Base-by-base conservation (phyloP, 2,329 filamentous ascomycete species). In the Aspergillus sergii region DNA sequence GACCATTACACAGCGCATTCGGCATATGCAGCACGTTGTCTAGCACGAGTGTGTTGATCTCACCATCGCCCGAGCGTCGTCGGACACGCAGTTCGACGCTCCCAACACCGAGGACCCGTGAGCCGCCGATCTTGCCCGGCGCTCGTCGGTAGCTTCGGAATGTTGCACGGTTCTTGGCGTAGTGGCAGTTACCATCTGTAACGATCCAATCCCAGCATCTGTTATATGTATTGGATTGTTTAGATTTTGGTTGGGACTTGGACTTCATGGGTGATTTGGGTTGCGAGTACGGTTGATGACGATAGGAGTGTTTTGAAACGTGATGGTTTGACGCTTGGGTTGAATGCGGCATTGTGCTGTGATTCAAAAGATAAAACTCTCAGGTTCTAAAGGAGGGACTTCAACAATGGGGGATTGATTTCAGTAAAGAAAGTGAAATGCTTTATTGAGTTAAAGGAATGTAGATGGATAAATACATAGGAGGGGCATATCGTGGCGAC, bases 201-300 rank as follows among this genome's bases (percentile, higher is more conserved):
- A 70, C 53, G 26, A 70, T 62, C 68, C 68, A 70, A 58, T 66
- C 62, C 66, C 66, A 70, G 60, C 68, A 70, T 41, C 67, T 46
- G 30, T 59, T 61, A 16, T 57, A 60, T 32, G 58, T 57, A 30
- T 46, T 30, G 23, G 57, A 10, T 23, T 41, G 51, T 26, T 55
- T 23, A 7, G 51, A 10, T 23, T 21, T 39, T 11, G 51, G 10
- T n/a, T 21, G 30, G 2, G 51, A 23, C n/a, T 39, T 36, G 8
- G 51, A 39, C 51, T 23, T 26, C 4, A 28, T 55, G 10, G 51
- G 28, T 16, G 51, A 21, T 21, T 26, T 19, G n/a, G 51, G 5
- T 23, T 21, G 30, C 41, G 32, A 19, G 21, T 55, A 55, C 4
- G 51, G 51, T 30, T 39, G 19, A 34, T 41, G 51, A 26, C 51